A percentile compares a stretch with the other conserved stretches of the same genome.
phyloP scores from a whole-genome alignment of 2,329 filamentous ascomycete species.

The Chalara sp. region DNA sequence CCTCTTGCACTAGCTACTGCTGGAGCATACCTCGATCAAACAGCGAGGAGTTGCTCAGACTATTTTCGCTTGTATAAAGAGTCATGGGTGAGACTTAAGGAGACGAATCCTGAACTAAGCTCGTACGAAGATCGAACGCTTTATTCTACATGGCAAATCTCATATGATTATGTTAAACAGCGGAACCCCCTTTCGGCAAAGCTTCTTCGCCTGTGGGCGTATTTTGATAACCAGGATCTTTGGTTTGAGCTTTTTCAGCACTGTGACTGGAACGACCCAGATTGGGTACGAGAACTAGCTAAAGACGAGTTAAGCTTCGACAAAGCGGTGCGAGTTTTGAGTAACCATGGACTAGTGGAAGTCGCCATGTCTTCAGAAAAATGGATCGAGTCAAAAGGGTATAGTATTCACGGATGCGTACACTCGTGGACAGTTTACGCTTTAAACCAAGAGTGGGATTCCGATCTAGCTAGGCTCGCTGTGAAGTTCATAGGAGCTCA shows the following conservation, averaged over 20 bases:
- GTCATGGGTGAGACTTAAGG: conserved; percentile 31
- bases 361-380: conserved; percentile 13
- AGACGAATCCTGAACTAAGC: conserved; percentile 27
- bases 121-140: conserved; percentile 32
- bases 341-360: conserved; percentile 17
- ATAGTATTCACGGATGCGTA: conserved; percentile 5
- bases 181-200: conserved; percentile 15
- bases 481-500: conserved; percentile 2
- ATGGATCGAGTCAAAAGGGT: conserved; percentile 1
- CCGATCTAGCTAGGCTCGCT: conserved; percentile 11
- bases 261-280: neutral
- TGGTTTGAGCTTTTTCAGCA: conserved; percentile 35
- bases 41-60: conserved; percentile 31
- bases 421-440: conserved; percentile 3
- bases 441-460: conserved; percentile 2
- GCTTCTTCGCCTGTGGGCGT: conserved; percentile 29
- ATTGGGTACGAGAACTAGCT: neutral
- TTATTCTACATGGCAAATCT: conserved; percentile 14
- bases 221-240: conserved; percentile 36
- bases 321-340: conserved; percentile 28
- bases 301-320: neutral
- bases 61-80: conserved; percentile 34
- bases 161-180: conserved; percentile 29
- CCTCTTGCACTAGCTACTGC: conserved; percentile 40
- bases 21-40: conserved; percentile 21